phyloP scores from a whole-genome alignment of 2,329 filamentous ascomycete genomes.

The Beauveria caledonica region DNA sequence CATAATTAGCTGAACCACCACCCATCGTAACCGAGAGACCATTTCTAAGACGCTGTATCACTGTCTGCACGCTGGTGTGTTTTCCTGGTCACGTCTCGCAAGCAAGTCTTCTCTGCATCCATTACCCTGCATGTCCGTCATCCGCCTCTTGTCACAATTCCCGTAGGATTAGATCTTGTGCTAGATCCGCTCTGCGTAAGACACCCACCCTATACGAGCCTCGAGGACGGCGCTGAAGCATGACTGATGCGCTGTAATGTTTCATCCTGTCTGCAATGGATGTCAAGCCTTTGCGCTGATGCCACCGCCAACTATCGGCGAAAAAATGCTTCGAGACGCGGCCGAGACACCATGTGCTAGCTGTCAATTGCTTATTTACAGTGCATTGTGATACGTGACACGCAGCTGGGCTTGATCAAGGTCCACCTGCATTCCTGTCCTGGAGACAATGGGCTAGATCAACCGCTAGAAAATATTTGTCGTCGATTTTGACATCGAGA shows the following conservation, averaged over 20 bases:
- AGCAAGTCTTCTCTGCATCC: background rate
- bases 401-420: background rate
- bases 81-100: too few relatives aligned
- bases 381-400: too few relatives aligned
- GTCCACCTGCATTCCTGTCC: background rate
- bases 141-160: background rate
- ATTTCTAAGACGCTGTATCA: too few relatives aligned
- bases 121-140: background rate
- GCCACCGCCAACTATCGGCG: background rate
- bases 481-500: background rate
- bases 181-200: background rate
- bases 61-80: too few relatives aligned
- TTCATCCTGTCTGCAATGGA: background rate
- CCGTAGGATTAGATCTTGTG: conserved; percentile 1
- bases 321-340: background rate
- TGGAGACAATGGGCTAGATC: background rate
- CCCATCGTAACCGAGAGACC: too few relatives aligned
- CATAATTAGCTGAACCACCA: background rate
- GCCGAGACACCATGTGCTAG: background rate
- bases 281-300: background rate
- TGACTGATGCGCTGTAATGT: background rate
- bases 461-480: too few relatives aligned
- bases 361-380: background rate
- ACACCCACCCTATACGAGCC: conserved; percentile 3
- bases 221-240: background rate